Evolutionary conservation across 2,329 filamentous ascomycete genomes (phyloP).

Genomic region (Colletotrichum tropicicola): DNA sequence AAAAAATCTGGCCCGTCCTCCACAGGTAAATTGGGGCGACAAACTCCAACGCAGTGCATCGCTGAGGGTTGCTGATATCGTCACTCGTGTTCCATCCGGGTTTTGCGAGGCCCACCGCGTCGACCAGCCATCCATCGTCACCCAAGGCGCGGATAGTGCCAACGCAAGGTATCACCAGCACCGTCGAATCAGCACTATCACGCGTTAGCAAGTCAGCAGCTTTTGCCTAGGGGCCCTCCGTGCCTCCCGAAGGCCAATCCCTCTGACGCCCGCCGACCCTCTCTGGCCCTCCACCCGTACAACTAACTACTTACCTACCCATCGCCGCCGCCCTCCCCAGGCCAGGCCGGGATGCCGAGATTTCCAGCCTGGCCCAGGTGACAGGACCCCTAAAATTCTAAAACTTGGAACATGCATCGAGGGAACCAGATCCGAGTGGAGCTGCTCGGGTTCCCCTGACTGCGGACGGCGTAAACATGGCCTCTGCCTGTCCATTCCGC

Average conservation of each 20-base stretch:
- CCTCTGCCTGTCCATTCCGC: too few relatives aligned
- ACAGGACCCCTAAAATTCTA: constrained; percentile 24
- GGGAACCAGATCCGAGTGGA: constrained; percentile 21
- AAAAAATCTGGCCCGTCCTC: too few relatives aligned
- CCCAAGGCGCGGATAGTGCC: too few relatives aligned
- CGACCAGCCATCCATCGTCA: constrained; percentile 16
- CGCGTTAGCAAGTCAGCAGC: neutral
- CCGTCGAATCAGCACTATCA: neutral
- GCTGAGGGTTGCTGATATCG: neutral
- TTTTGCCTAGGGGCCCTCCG: neutral
- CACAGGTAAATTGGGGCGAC: neutral
- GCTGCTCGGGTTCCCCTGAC: neutral
- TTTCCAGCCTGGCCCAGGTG: neutral
- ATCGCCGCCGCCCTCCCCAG: neutral
- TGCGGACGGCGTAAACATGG: neutral
- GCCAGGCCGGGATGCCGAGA: constrained; percentile 20
- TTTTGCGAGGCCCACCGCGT: constrained; percentile 20
- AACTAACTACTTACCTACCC: too few relatives aligned
- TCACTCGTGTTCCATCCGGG: constrained; percentile 24
- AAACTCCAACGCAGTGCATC: neutral
- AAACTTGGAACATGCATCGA: constrained; percentile 27
- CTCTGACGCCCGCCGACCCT: neutral
- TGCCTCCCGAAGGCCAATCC: neutral
- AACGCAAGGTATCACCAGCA: neutral
- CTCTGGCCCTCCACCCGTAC: neutral